These are phyloP conservation scores for Dendrobium chrysotoxum DNA, from an alignment of 106 monocot genomes.

Conservation along the genomic window DNA sequence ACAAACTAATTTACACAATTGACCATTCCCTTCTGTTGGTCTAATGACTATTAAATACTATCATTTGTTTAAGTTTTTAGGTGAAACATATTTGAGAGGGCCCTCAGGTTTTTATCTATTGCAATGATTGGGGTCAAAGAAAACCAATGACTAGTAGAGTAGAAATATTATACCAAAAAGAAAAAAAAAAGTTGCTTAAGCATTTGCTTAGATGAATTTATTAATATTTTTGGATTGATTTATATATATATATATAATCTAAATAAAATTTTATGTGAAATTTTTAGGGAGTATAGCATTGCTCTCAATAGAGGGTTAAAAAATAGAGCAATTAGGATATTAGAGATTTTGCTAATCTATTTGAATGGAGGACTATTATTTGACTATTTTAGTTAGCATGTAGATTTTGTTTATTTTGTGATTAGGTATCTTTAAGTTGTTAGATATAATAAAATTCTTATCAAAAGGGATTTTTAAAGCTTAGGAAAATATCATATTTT, in stretches of 20 bases:
- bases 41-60: constrained; percentile 4
- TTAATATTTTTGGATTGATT: too few relatives aligned
- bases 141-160: background rate
- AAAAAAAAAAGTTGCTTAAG: too few relatives aligned
- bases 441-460: background rate
- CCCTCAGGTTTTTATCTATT: background rate
- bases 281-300: too few relatives aligned
- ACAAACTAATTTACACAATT: constrained; percentile 5
- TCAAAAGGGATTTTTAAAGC: background rate
- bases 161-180: background rate
- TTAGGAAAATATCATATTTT: too few relatives aligned
- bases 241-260: too few relatives aligned
- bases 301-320: background rate
- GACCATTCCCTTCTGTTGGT: background rate
- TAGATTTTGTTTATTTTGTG: background rate
- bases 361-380: background rate
- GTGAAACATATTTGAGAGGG: background rate
- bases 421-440: too few relatives aligned
- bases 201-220: too few relatives aligned
- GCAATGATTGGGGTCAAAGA: background rate
- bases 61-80: background rate
- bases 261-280: too few relatives aligned
- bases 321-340: background rate
- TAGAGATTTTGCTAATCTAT: background rate
- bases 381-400: background rate